Conservation (phyloP, 345 rosid species). For the Brassica cretica region DNA sequence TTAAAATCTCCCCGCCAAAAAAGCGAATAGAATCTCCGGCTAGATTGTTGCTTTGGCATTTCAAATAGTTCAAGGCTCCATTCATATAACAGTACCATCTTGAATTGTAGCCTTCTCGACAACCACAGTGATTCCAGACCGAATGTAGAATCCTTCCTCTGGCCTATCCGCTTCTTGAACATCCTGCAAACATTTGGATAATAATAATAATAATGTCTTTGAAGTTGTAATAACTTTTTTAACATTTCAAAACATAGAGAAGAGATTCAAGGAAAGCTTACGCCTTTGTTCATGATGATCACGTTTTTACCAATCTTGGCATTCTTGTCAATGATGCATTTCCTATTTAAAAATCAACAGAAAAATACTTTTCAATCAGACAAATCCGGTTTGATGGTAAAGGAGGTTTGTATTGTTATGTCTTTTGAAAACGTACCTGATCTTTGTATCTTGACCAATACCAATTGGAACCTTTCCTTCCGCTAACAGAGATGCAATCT, state of each 20-base stretch:
- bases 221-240: not conserved
- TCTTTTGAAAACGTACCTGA: slow-evolving; percentile 45
- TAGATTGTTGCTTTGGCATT: not conserved
- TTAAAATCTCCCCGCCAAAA: not conserved
- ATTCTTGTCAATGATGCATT: slow-evolving; percentile 84
- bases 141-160: slow-evolving; percentile 75
- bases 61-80: slow-evolving; percentile 1
- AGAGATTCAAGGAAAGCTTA: slow-evolving; percentile 42
- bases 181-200: slow-evolving; percentile 41
- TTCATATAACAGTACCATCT: slow-evolving; percentile 68
- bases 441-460: slow-evolving; percentile 66
- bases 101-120: slow-evolving; percentile 56
- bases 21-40: not conserved
- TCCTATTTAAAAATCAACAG: slow-evolving; percentile 44
- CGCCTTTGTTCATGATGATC: slow-evolving; percentile 68
- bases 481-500: slow-evolving; percentile 58
- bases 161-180: slow-evolving; percentile 82
- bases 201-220: not conserved
- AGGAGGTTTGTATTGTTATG: not conserved
- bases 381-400: not conserved
- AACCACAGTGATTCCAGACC: slow-evolving; percentile 78
- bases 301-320: slow-evolving; percentile 78
- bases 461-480: slow-evolving; percentile 73
- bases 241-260: too few relatives aligned
- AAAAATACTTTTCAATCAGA: not conserved